Percentiles rank a stretch among this genome's conserved stretches.
Conservation (phyloP, 306 rosid genomes). For the Acacia confusa region DNA sequence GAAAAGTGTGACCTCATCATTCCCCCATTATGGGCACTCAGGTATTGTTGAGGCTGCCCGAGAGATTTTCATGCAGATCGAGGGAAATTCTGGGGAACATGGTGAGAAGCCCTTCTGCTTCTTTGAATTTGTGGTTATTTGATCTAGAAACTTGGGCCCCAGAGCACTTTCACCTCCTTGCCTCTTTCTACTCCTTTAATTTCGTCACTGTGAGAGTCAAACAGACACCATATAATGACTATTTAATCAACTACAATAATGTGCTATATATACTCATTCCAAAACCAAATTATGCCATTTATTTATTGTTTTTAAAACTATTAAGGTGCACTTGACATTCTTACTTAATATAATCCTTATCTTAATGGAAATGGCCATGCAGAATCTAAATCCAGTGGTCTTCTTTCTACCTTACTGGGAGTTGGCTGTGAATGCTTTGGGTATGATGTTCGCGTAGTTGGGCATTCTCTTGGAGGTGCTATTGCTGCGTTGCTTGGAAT, state of each 20-base stretch:
- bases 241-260: neutral
- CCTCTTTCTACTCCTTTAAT: slow-evolving; percentile 7
- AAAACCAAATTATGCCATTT: slow-evolving; percentile 6
- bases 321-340: slow-evolving; percentile 3
- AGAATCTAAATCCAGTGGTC: slow-evolving; percentile 65
- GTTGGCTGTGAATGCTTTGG: slow-evolving; percentile 84
- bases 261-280: slow-evolving; percentile 23
- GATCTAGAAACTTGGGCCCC: slow-evolving; percentile 13
- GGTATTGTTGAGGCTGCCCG: slow-evolving; percentile 87
- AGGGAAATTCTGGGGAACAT: slow-evolving; percentile 51
- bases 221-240: neutral
- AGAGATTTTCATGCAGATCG: slow-evolving; percentile 79
- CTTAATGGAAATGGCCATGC: slow-evolving; percentile 47
- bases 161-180: slow-evolving; percentile 19
- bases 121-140: slow-evolving; percentile 14
- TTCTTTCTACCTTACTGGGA: slow-evolving; percentile 83
- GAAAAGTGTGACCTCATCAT: slow-evolving; percentile 55
- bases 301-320: neutral
- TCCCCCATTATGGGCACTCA: slow-evolving; percentile 85
- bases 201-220: slow-evolving; percentile 22
- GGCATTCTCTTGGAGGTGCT: slow-evolving; percentile 96
- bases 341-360: slow-evolving; percentile 2
- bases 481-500: slow-evolving; percentile 83
- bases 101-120: slow-evolving; percentile 46
- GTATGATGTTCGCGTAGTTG: slow-evolving; percentile 74